Evolutionary conservation across 257 asterid genomes (phyloP).

Genomic region (Echites panduratus): DNA sequence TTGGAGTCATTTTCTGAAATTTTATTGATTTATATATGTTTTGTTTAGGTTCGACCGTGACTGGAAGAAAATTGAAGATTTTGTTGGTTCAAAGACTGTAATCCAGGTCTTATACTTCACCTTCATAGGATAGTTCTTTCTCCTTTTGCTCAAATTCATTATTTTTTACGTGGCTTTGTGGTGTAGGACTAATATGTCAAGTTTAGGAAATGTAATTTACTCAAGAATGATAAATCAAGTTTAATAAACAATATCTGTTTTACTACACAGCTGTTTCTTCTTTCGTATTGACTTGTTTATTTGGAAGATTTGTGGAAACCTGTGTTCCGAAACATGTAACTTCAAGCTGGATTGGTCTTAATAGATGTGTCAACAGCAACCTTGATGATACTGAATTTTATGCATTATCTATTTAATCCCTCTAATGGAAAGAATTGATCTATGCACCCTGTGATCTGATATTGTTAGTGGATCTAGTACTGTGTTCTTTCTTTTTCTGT

Average conservation of each 20-base stretch:
- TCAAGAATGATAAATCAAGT: not conserved
- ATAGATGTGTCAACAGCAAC: not conserved
- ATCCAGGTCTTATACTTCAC: constrained; percentile 58
- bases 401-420: not conserved
- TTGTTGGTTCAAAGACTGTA: constrained; percentile 87
- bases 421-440: not conserved
- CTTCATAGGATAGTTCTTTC: not conserved
- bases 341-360: not conserved
- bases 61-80: constrained; percentile 97
- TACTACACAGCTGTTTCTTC: not conserved
- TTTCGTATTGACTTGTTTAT: not conserved
- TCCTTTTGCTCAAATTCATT: not conserved
- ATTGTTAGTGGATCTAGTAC: not conserved
- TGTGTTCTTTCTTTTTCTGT: not conserved
- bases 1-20: constrained; percentile 25
- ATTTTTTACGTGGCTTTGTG: constrained; percentile 5
- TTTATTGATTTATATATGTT: constrained; percentile 11
- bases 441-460: not conserved
- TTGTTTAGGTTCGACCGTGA: constrained; percentile 88
- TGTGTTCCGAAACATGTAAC: not conserved
- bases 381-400: constrained; percentile 1
- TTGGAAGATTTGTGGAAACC: not conserved
- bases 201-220: not conserved
- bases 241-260: not conserved
- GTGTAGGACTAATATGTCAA: not conserved